Base-by-base conservation (phyloP, 371 early-diverging fungal genomes). In the Haplosporangium sp. region DNA sequence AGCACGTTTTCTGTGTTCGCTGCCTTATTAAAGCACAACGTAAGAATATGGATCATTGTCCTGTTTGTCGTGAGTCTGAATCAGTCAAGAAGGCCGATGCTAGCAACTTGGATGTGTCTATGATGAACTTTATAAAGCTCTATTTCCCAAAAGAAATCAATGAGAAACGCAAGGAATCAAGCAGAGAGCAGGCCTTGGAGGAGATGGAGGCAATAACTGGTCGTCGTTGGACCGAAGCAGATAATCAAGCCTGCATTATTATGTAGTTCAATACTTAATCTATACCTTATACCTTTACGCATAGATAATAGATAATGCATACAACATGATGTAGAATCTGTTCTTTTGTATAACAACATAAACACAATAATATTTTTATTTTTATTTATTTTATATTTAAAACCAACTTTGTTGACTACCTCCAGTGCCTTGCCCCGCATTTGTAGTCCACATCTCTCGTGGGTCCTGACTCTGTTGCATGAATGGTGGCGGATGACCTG, bases 71-170 rank as follows among this genome's bases (percentile, higher is more conserved):
- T 7, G 84, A 87, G 40, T 74, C 83, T 7, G 85, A 84, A 45
- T 91, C 93, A 6, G 86, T 94, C 0, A 62, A 74, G 20, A 73
- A 83, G 0, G 94, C 93, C 0, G 85, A 89, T 35, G 86, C 88
- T 8, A 39, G 77, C 17, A 88, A 91, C 52, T 67, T 94, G 44
- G 94, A 94, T 63, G 75, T 84, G 50, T 77, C 91, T 2, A 67
- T 93, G 70, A 85, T 89, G 70, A 92, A 92, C 67, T 90, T 92
- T 55, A 67, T 94, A 65, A 87, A 88, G 65, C 76, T 89, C 11
- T 92, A 93, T 68, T 94, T 94, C 67, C 94, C 94, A 27, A 84
- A 84, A 62, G 94, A 94, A 67, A 89, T 93, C 74, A 90, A 90
- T 56, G 86, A 88, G 65, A 92, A 90, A 72, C 88, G 88, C 63